Conservation (phyloP, 2,329 filamentous ascomycete species). For the Talaromyces sp. region DNA sequence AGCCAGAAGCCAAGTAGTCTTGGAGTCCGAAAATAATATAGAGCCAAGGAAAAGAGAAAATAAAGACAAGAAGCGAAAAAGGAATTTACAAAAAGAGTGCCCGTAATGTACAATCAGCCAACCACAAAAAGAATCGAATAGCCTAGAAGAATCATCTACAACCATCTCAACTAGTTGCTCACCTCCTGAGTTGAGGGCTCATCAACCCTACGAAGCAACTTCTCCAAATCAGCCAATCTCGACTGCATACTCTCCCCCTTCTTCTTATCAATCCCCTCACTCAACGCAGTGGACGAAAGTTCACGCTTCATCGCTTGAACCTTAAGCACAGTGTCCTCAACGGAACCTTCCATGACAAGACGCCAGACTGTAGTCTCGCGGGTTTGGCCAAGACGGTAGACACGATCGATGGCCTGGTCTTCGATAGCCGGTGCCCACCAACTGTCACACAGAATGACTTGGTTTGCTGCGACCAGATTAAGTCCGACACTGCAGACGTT, state of each 20-base stretch:
- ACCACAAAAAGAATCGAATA: background rate
- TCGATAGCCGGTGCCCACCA: constrained; percentile 96
- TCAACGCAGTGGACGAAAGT: constrained; percentile 75
- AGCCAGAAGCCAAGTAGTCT: background rate
- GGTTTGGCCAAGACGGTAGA: constrained; percentile 81
- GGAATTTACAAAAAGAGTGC: background rate
- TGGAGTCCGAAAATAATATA: too few relatives aligned
- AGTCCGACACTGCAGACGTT: constrained; percentile 81
- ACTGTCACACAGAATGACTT: constrained; percentile 77
- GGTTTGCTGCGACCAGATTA: constrained; percentile 82
- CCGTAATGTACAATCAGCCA: background rate
- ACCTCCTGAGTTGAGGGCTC: background rate
- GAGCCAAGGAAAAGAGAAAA: background rate
- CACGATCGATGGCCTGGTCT: constrained; percentile 85
- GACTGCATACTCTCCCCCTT: constrained; percentile 56
- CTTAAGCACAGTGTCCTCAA: constrained; percentile 77
- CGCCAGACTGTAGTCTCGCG: constrained; percentile 76
- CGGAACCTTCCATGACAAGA: constrained; percentile 73
- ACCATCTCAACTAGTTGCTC: background rate
- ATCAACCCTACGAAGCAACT: constrained; percentile 25
- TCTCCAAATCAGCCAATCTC: constrained; percentile 52
- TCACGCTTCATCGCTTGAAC: constrained; percentile 78
- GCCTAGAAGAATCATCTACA: background rate
- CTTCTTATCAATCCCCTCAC: constrained; percentile 63
- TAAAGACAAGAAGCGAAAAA: background rate